A percentile compares a stretch with the other conserved stretches of the same genome.
phyloP scores from a whole-genome alignment of 2,329 filamentous ascomycete genomes.

The Thermomyces lanuginosus region DNA sequence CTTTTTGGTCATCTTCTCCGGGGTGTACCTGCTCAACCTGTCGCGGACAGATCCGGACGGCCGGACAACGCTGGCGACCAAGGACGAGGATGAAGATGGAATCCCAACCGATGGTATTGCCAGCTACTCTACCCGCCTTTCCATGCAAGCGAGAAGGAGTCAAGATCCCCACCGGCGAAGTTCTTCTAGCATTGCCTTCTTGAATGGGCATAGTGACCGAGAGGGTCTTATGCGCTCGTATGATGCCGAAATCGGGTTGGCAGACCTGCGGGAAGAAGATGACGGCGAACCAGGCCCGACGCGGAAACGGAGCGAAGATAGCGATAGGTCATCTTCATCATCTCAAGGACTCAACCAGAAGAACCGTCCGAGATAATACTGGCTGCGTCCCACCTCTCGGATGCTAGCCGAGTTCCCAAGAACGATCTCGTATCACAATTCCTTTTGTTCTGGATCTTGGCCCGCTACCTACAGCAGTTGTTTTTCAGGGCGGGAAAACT shows the following conservation, averaged over 20 bases:
- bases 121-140: conserved; percentile 73
- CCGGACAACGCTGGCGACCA: conserved; percentile 45
- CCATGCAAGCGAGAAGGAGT: conserved; percentile 78
- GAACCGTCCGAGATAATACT: no score
- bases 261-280: conserved; percentile 62
- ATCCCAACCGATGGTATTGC: conserved; percentile 85
- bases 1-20: conserved; percentile 87
- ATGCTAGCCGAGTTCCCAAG: no score
- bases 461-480: no score
- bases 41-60: conserved; percentile 82
- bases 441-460: no score
- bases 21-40: conserved; percentile 91
- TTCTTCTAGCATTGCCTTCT: conserved; percentile 44
- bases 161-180: conserved; percentile 41
- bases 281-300: conserved; percentile 36
- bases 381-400: no score
- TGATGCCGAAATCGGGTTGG: conserved; percentile 74
- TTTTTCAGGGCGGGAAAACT: no score
- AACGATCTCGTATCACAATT: no score
- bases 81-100: conserved; percentile 47
- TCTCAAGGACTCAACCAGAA: no score
- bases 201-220: conserved; percentile 45
- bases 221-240: conserved; percentile 78
- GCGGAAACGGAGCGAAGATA: conserved; percentile 14
- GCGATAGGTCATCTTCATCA: conserved; percentile 12